Evolutionary conservation across 2,329 filamentous ascomycete species (phyloP).

Genomic region (Clarireedia sp.): DNA sequence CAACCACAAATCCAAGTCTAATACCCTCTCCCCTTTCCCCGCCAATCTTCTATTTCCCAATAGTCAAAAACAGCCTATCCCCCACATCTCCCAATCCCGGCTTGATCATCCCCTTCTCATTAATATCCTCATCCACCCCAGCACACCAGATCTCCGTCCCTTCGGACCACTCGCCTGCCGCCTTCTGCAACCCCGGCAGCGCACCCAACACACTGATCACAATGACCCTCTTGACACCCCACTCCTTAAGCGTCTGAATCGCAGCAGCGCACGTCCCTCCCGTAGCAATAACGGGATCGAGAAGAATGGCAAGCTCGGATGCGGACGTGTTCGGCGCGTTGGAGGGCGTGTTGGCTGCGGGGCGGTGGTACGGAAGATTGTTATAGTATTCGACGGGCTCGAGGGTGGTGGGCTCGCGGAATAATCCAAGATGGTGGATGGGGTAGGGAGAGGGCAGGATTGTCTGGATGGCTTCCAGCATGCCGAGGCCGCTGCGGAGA

Average conservation of each 20-base stretch:
- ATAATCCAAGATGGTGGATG: constrained; percentile 90
- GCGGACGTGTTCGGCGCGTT: constrained; percentile 32
- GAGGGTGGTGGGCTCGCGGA: constrained; percentile 80
- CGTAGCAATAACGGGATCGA: constrained; percentile 91
- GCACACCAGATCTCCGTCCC: constrained; percentile 76
- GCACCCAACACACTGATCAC: constrained; percentile 71
- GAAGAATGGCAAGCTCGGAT: constrained; percentile 66
- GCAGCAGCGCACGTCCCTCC: constrained; percentile 84
- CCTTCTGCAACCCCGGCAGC: constrained; percentile 58
- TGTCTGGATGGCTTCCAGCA: constrained; percentile 80
- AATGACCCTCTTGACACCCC: constrained; percentile 78
- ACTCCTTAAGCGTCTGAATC: constrained; percentile 81
- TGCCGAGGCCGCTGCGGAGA: constrained; percentile 81
- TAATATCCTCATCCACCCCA: constrained; percentile 66
- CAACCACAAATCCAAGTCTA: not conserved
- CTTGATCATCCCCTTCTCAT: constrained; percentile 79
- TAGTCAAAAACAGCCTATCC: constrained; percentile 79
- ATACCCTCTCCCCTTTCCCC: not conserved
- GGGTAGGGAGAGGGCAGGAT: constrained; percentile 74
- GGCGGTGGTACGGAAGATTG: constrained; percentile 73
- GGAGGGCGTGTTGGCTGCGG: constrained; percentile 33
- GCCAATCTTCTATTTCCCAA: constrained; percentile 58
- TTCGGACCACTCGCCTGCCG: constrained; percentile 70
- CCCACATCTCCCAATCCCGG: constrained; percentile 87
- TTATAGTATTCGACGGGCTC: constrained; percentile 97